phyloP scores from a whole-genome alignment of 2,329 filamentous ascomycete genomes.

The Raffaelea arxii region DNA sequence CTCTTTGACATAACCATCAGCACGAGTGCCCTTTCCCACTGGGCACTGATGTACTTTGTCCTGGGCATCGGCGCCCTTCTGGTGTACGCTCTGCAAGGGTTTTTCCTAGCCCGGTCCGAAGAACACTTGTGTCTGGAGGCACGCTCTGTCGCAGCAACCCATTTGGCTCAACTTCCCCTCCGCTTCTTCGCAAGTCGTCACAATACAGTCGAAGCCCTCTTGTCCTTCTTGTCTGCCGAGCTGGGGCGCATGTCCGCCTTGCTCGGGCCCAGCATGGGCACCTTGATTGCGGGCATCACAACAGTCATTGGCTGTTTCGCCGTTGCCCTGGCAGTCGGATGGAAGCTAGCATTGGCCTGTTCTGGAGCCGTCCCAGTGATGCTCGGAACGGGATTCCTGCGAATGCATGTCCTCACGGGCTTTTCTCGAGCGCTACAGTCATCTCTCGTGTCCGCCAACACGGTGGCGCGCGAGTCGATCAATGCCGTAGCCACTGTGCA shows the following conservation, averaged over 20 bases:
- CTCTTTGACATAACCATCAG: background rate
- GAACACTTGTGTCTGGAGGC: slow-evolving; percentile 75
- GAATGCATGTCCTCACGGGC: slow-evolving; percentile 56
- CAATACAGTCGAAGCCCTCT: slow-evolving; percentile 80
- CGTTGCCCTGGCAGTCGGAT: slow-evolving; percentile 26
- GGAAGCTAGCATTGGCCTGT: slow-evolving; percentile 30
- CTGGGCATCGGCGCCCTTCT: slow-evolving; percentile 65
- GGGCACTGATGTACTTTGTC: slow-evolving; percentile 80
- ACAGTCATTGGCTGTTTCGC: slow-evolving; percentile 66
- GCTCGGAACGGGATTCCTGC: slow-evolving; percentile 25
- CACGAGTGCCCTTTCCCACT: slow-evolving; percentile 24
- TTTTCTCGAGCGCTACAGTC: slow-evolving; percentile 71
- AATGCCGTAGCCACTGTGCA: background rate
- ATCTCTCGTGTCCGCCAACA: slow-evolving; percentile 51
- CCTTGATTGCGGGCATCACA: slow-evolving; percentile 67
- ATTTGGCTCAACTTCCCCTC: slow-evolving; percentile 85
- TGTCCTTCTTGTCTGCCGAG: slow-evolving; percentile 71
- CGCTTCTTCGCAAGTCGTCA: slow-evolving; percentile 81
- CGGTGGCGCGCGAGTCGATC: background rate
- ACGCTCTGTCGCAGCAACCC: slow-evolving; percentile 69
- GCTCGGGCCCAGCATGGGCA: slow-evolving; percentile 46
- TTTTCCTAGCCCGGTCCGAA: slow-evolving; percentile 74
- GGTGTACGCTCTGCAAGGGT: slow-evolving; percentile 56
- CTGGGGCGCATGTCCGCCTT: slow-evolving; percentile 75
- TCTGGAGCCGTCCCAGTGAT: slow-evolving; percentile 25